Base-by-base conservation (phyloP, 208 protist species). In the Trypanosoma vivax region DNA sequence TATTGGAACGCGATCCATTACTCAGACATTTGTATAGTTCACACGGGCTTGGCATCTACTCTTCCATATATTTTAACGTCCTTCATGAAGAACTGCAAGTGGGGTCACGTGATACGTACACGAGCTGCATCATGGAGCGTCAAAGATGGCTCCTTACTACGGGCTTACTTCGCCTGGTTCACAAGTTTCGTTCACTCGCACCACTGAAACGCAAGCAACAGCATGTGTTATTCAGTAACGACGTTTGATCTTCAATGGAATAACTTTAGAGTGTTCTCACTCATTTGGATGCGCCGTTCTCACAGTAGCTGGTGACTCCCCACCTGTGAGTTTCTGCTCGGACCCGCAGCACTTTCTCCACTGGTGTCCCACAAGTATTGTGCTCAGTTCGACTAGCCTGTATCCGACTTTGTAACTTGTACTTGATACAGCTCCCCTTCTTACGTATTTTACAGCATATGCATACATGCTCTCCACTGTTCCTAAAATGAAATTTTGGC, bases 201-300 rank as follows among this genome's bases (percentile, higher is more conserved):
- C 87, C 87, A n/a, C 74, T 94, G 13, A 89, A 91, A 55, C 71
- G 87, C 27, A 91, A 88, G 50, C 37, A 84, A 46, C 87, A 94
- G 42, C 87, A 94, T 45, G 25, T 94, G 11, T 74, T 94, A 3
- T 94, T 94, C 68, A 94, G 83, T 46, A 94, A 94, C 61, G 72
- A 76, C 18, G 65, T 94, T 42, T 94, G 39, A 66, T 28, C n/a
- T n/a, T n/a, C n/a, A n/a, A n/a, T n/a, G n/a, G n/a, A n/a, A 24
- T 6, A 60, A 14, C 27, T 5, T 34, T 25, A 5, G 47, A 37
- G 21, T 52, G 21, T 34, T 3, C 14, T 5, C 5, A 5, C 9
- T 13, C 23, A 5, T 19, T 5, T 30, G 24, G 23, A 29, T 21
- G 23, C 38, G 27, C 33, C 43, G 31, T 39, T 66, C 23, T 37